Conservation (phyloP, 2,329 filamentous ascomycete genomes). For the Penicillium sp. region DNA sequence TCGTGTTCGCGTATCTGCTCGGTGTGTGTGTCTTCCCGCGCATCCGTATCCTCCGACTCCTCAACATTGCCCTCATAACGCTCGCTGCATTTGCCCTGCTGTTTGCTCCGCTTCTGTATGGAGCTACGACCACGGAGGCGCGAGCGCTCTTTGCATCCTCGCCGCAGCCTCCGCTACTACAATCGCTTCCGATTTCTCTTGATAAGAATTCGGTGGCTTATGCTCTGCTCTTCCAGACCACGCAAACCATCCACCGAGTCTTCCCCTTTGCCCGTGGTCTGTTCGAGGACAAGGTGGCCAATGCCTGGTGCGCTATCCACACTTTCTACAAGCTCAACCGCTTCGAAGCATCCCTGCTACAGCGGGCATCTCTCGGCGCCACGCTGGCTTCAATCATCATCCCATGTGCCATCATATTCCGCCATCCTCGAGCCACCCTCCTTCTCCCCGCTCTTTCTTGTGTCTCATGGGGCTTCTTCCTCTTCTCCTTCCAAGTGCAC, state of each 20-base stretch:
- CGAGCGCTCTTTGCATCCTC: constrained; percentile 64
- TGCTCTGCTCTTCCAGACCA: constrained; percentile 72
- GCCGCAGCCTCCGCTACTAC: constrained; percentile 63
- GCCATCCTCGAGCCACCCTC: constrained; percentile 73
- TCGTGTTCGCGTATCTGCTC: constrained; percentile 87
- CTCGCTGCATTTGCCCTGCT: constrained; percentile 71
- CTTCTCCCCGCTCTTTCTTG: constrained; percentile 79
- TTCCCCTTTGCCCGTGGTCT: constrained; percentile 95
- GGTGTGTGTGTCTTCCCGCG: constrained; percentile 80
- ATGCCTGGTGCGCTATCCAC: constrained; percentile 94
- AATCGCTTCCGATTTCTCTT: constrained; percentile 59
- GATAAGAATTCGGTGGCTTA: constrained; percentile 70
- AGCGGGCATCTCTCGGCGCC: constrained; percentile 70
- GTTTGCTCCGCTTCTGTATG: constrained; percentile 72
- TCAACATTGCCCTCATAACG: constrained; percentile 75
- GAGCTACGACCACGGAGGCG: constrained; percentile 68
- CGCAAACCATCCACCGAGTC: constrained; percentile 85
- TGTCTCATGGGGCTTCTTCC: constrained; percentile 94
- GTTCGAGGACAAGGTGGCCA: constrained; percentile 98
- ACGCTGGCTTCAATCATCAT: constrained; percentile 77
- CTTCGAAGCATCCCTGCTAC: constrained; percentile 71
- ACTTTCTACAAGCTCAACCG: constrained; percentile 82
- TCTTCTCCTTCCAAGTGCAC: constrained; percentile 97
- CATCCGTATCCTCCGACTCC: constrained; percentile 66
- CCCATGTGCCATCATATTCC: constrained; percentile 76